Evolutionary conservation across 192 early-diverging fungal genomes (phyloP).

Genomic region (Coemansia sp.): DNA sequence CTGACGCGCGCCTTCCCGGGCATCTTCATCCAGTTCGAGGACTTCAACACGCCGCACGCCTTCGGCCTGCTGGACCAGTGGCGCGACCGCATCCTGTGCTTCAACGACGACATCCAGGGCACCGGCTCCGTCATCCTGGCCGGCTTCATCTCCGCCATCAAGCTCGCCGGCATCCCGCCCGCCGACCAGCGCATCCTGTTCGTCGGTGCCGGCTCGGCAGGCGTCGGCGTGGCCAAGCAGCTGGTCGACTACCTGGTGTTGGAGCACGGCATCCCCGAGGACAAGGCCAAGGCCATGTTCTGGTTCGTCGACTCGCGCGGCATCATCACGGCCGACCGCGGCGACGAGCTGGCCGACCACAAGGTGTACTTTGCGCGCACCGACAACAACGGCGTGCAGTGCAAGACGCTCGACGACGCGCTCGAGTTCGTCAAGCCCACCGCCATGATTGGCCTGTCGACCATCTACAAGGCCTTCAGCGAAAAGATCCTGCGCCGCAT

Average conservation of each 20-base stretch:
- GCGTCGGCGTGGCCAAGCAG: conserved; percentile 92
- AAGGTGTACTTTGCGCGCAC: conserved; percentile 84
- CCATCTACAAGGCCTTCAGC: conserved; percentile 77
- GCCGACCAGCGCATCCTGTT: conserved; percentile 86
- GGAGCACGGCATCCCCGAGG: conserved; percentile 72
- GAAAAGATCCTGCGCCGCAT: conserved; percentile 73
- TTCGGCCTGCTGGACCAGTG: conserved; percentile 82
- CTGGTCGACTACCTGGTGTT: conserved; percentile 76
- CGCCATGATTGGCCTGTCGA: conserved; percentile 83
- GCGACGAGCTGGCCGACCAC: conserved; percentile 78
- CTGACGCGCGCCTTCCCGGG: conserved; percentile 71
- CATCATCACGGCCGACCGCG: conserved; percentile 83
- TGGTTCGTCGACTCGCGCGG: conserved; percentile 95
- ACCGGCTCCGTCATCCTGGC: conserved; percentile 89
- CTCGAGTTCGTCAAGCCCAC: conserved; percentile 89
- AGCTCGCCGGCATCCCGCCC: conserved; percentile 63
- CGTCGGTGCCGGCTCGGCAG: conserved; percentile 92
- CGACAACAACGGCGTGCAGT: conserved; percentile 81
- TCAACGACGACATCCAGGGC: conserved; percentile 80
- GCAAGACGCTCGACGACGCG: conserved; percentile 66
- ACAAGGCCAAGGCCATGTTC: conserved; percentile 57
- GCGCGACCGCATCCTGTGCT: conserved; percentile 75
- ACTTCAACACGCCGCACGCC: conserved; percentile 91
- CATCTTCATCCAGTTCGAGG: conserved; percentile 95
- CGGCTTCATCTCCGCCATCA: conserved; percentile 87